These are phyloP conservation scores for Hippophae gyantsensis DNA, from an alignment of 306 rosid genomes.

Conservation along the genomic window DNA sequence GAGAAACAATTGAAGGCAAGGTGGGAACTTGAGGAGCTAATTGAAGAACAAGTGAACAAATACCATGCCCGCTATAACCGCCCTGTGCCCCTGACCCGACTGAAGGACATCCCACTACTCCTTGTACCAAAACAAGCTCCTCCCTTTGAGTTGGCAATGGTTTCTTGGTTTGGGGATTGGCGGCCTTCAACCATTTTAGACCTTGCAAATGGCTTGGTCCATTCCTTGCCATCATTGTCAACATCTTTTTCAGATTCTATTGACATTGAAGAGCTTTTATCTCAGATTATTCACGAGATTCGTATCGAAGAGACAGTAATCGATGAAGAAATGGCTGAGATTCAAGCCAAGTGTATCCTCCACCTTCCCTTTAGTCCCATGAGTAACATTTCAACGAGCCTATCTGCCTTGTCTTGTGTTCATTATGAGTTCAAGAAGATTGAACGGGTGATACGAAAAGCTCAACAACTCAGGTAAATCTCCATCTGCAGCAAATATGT, in stretches of 20 bases:
- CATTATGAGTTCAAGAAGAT: conserved; percentile 36
- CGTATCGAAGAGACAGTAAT: conserved; percentile 34
- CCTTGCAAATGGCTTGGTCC: conserved; percentile 21
- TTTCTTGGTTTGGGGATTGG: conserved; percentile 43
- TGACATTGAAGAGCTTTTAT: conserved; percentile 18
- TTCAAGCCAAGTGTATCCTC: conserved; percentile 34
- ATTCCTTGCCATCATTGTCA: conserved; percentile 6
- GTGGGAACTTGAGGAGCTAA: conserved; percentile 37
- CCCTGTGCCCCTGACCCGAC: conserved; percentile 28
- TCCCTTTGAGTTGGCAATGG: conserved; percentile 22
- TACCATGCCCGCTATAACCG: conserved; percentile 26
- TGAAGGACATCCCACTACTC: conserved; percentile 28
- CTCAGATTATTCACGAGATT: conserved; percentile 29
- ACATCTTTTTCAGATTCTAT: conserved; percentile 7
- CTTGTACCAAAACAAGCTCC: conserved; percentile 34
- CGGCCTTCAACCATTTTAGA: conserved; percentile 36
- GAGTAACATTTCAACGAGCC: conserved; percentile 8
- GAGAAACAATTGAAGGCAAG: conserved; percentile 31
- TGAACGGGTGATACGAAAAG: conserved; percentile 30
- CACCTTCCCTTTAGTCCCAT: conserved; percentile 31
- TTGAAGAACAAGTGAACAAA: conserved; percentile 37
- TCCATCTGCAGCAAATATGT: background rate
- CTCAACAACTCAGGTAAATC: conserved; percentile 37
- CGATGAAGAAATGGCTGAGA: conserved; percentile 47
- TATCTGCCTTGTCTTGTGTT: conserved; percentile 20